Conservation (phyloP, 2,329 filamentous ascomycete genomes). For the Colletotrichum musae region DNA sequence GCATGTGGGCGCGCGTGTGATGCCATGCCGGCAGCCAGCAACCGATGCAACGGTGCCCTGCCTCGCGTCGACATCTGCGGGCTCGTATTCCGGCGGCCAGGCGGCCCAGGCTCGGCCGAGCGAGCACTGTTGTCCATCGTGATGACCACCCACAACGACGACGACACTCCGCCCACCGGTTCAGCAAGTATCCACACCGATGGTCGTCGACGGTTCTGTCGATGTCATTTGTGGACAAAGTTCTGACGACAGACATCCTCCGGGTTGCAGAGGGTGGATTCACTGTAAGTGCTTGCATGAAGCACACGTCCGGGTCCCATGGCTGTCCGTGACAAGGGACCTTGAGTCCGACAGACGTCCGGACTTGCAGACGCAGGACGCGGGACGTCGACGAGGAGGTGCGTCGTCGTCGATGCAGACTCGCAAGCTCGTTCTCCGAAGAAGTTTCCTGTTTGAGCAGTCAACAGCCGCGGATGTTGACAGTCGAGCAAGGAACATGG, state of each 20-base stretch:
- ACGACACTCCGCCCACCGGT: background rate
- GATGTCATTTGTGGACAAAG: constrained; percentile 37
- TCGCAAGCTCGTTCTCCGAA: background rate
- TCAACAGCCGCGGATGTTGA: background rate
- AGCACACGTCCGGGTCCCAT: constrained; percentile 11
- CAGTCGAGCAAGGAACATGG: constrained; percentile 27
- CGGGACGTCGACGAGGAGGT: background rate
- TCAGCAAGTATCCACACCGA: background rate
- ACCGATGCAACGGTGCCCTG: constrained; percentile 22
- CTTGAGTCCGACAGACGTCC: background rate
- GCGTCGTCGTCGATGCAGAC: background rate
- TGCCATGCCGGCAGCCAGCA: constrained; percentile 26
- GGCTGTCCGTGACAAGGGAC: background rate
- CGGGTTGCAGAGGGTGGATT: background rate
- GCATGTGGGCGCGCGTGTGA: constrained; percentile 1
- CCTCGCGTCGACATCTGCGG: background rate
- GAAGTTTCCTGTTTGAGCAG: constrained; percentile 29
- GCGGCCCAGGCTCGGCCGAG: constrained; percentile 18
- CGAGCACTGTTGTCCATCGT: constrained; percentile 4
- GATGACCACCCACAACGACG: background rate
- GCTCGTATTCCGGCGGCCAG: constrained; percentile 29
- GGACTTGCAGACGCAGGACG: constrained; percentile 9
- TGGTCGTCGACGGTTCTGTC: background rate
- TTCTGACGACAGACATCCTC: constrained; percentile 3
- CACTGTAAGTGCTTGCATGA: constrained; percentile 32